Base-by-base conservation (phyloP, 176 grass and related monocot genomes). In the Avena atlantica region DNA sequence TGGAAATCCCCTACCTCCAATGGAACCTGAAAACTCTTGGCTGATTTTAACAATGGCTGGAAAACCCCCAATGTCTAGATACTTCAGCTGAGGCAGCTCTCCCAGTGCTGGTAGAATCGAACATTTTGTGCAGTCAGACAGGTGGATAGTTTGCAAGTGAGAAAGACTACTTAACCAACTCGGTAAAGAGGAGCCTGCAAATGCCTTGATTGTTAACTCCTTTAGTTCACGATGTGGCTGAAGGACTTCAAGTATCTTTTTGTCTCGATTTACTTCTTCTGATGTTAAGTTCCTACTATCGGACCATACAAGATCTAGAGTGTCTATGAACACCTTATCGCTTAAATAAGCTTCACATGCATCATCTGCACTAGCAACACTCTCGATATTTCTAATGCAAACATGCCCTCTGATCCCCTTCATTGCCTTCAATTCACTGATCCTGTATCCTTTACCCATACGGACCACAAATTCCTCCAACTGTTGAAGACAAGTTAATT, bases 91-190 rank as follows among this genome's bases (percentile, higher is more conserved):
- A 14, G 86, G 88, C 36, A 97, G 85, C 70, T 86, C 80, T 70
- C 95, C 95, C 19, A 97, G 90, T 6, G 81, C 60, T 78, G 90
- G 92, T 63, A 97, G 59, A 58, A 85, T 47, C 9, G 61, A 89
- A 79, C 90, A 91, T 40, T 81, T 87, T 77, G 47, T 83, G 40
- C 92, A 92, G 17, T 97, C 87, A 79, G 49, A 94, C 45, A 97
- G 24, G 36, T 97, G 86, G 74, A 97, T 88, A 2, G 88, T 97
- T 89, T 91, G 86, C 76, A 97, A 70, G 86, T 87, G 84, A 76
- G 27, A 74, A 20, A 90, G 58, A 78, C 23, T 89, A 81, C n/a
- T 80, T 57, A 97, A 83, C 95, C 95, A 97, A 65, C 50, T 84
- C 83, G 92, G 92, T 67, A 94, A 91, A 25, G 76, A 88, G 69